Evolutionary conservation across 208 protist species (phyloP).

Genomic region (Leishmania gerbilli): DNA sequence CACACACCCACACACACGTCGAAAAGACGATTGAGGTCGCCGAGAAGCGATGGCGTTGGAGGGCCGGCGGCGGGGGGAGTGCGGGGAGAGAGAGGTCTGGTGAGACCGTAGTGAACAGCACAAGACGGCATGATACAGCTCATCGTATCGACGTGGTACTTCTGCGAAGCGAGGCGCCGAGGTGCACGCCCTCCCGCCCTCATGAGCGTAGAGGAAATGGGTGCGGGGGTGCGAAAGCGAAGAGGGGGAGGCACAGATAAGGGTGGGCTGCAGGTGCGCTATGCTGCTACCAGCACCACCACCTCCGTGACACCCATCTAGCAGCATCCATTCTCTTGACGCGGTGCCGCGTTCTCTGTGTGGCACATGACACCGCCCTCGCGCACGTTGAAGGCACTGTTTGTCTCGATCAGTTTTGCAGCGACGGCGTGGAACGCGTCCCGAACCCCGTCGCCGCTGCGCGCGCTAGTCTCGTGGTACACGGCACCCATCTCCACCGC

Average conservation of each 20-base stretch:
- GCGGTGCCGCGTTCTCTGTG: constrained; percentile 21
- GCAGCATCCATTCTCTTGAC: constrained; percentile 3
- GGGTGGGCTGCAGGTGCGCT: not conserved
- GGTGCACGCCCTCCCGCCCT: not conserved
- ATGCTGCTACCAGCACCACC: not conserved
- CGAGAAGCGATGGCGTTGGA: not conserved
- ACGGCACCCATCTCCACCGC: constrained; percentile 55
- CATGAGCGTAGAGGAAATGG: not conserved
- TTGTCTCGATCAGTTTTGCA: constrained; percentile 46
- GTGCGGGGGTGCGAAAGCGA: no score
- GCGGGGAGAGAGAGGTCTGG: not conserved
- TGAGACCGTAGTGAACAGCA: not conserved
- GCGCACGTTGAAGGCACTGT: constrained; percentile 65
- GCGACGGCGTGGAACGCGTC: constrained; percentile 73
- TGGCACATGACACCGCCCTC: constrained; percentile 66
- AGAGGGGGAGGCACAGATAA: not conserved
- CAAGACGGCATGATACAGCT: not conserved
- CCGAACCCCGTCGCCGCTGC: constrained; percentile 65
- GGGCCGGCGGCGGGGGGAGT: not conserved
- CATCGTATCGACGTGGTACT: not conserved
- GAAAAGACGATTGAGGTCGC: not conserved
- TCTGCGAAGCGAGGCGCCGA: not conserved
- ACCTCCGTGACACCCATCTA: not conserved
- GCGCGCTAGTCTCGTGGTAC: constrained; percentile 76
- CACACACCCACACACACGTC: not conserved